Evolutionary conservation across 176 grass and related monocot genomes (phyloP), one percentile per base, ranked within the genome.

Genomic region (Hordeum vulgare): DNA sequence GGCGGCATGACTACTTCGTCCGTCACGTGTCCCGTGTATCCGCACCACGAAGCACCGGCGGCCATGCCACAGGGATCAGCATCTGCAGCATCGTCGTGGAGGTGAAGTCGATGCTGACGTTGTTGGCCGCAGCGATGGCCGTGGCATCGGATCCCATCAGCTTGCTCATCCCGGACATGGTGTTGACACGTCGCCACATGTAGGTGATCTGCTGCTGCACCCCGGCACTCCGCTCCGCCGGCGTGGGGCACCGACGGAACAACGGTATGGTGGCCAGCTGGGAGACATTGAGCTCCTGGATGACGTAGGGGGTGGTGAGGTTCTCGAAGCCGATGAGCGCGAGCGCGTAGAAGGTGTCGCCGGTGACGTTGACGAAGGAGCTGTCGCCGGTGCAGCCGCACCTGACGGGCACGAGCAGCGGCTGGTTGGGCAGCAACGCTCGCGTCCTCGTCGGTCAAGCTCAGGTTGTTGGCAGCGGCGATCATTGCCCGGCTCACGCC

Each of bases 201-300:
- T 89, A 91, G 20, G 86, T 94, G 45, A 91, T 10, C 65, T 87
- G 77, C 54, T 60, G 27, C 3, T 68, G 78, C 4, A 64, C 23
- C 65, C 80, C 80, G 13, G 7, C 62, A 57, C 57, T 26, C 49
- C 35, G 61, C 61, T 89, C 86, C 2, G 49, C 60, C 11, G 4
- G 42, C 3, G 84, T 77, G 28, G 86, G 89, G 51, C 92, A 94
- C 72, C 64, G 78, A 66, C 89, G 91, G 73, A 84, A 82, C 21
- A 94, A n/a, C 76, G 92, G 92, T 13, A 91, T 7, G 23, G 51
- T 73, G 83, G 87, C 77, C 70, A 68, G 80, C 34, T 94, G 61
- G 21, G 78, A 34, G 40, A 74, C 0, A 35, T 94, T 94, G 21
- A 91, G 21, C 6, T 63, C 21, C 12, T 66, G 17, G 33, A 91